Conservation (phyloP, 495 filamentous ascomycete species). For the Oleoguttula mirabilis region DNA sequence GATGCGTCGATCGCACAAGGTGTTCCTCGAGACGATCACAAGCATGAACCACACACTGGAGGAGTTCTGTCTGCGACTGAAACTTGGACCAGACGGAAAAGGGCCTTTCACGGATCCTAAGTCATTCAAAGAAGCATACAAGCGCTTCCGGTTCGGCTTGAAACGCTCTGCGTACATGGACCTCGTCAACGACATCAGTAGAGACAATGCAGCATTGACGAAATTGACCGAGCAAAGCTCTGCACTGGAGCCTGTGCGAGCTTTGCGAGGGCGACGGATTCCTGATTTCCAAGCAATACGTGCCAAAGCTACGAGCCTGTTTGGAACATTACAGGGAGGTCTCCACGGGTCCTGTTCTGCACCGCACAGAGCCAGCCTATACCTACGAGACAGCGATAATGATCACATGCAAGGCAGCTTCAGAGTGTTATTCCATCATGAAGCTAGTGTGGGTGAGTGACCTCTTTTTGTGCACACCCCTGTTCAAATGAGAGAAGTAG, state of each 20-base stretch:
- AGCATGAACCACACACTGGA: neutral
- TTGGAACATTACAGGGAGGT: neutral
- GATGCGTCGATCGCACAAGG: neutral
- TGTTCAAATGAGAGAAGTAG: too few relatives aligned
- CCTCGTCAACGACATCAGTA: neutral
- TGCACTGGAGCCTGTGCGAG: neutral
- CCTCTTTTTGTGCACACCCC: too few relatives aligned
- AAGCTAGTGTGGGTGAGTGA: too few relatives aligned
- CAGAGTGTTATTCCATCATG: too few relatives aligned
- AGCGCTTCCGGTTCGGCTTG: neutral
- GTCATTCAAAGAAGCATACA: conserved; percentile 2
- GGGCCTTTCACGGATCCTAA: neutral
- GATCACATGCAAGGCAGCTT: too few relatives aligned
- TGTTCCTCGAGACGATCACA: neutral
- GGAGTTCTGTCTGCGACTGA: neutral
- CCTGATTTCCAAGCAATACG: neutral
- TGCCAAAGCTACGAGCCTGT: neutral
- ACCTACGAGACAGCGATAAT: too few relatives aligned
- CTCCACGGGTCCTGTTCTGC: neutral
- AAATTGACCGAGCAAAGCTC: neutral
- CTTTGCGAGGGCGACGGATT: neutral
- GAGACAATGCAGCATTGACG: neutral
- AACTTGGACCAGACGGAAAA: neutral
- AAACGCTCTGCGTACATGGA: neutral
- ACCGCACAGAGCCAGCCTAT: neutral